Percentiles rank a stretch among this genome's conserved stretches.
phyloP scores from a whole-genome alignment of 75 land plant genomes.

The Picea glauca region DNA sequence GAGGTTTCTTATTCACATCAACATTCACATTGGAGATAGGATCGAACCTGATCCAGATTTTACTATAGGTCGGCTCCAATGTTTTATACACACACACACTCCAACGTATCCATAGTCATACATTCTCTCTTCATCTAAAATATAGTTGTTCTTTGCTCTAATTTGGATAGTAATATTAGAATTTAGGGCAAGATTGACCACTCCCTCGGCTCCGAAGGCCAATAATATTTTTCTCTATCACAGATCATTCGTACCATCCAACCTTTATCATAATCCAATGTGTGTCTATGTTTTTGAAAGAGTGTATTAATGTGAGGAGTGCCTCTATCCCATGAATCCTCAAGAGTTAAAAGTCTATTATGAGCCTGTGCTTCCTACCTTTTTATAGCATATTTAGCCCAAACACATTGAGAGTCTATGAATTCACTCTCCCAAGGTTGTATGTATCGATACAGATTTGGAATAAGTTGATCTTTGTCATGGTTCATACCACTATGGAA shows the following conservation, averaged over 20 bases:
- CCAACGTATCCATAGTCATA: too few relatives aligned
- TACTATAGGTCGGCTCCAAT: too few relatives aligned
- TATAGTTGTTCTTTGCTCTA: too few relatives aligned
- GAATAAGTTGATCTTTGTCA: conserved; percentile 98
- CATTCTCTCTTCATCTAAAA: too few relatives aligned
- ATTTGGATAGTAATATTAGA: too few relatives aligned
- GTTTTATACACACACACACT: too few relatives aligned
- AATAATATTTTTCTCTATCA: too few relatives aligned
- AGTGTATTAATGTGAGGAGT: conserved; percentile 96
- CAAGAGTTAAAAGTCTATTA: conserved; percentile 92
- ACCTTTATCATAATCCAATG: conserved; percentile 97
- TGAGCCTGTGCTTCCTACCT: conserved; percentile 98
- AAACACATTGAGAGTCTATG: conserved; percentile 96
- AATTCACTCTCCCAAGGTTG: conserved; percentile 99
- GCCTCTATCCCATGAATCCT: conserved; percentile 99
- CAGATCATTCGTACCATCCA: conserved; percentile 78
- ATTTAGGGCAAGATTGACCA: too few relatives aligned
- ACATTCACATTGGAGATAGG: too few relatives aligned
- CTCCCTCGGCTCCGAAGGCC: too few relatives aligned
- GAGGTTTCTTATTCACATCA: too few relatives aligned
- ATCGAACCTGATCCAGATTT: too few relatives aligned
- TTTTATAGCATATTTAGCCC: conserved; percentile 99
- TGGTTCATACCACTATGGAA: conserved; percentile 99
- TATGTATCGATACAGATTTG: conserved; percentile 95
- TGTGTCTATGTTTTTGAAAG: conserved; percentile 97